Conservation (phyloP, 2,329 filamentous ascomycete genomes). For the Phialophora chinensis region DNA sequence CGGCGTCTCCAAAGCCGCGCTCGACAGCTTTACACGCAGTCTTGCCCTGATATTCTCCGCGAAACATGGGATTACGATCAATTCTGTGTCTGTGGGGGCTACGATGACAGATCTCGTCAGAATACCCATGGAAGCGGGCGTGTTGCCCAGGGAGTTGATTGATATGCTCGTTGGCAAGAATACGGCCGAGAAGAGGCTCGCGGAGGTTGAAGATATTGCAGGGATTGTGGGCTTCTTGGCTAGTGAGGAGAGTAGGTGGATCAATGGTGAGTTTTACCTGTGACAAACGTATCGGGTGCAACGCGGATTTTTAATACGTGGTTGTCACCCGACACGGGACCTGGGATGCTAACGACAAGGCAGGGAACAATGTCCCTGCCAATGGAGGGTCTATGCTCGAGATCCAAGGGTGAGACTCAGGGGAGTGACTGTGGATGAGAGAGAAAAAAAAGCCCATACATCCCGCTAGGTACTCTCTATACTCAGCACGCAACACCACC, state of each 20-base stretch:
- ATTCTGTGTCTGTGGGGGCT: slow-evolving; percentile 17
- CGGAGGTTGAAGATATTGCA: slow-evolving; percentile 18
- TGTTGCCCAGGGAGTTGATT: slow-evolving; percentile 4
- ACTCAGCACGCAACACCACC: slow-evolving; percentile 45
- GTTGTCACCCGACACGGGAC: not conserved
- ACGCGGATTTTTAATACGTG: not conserved
- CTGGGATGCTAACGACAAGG: not conserved
- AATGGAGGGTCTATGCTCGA: slow-evolving; percentile 23
- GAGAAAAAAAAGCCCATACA: not conserved
- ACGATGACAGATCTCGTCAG: slow-evolving; percentile 14
- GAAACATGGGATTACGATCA: slow-evolving; percentile 23
- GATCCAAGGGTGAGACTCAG: slow-evolving; percentile 10
- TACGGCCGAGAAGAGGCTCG: slow-evolving; percentile 15
- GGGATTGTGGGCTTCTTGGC: slow-evolving; percentile 19
- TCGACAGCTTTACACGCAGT: slow-evolving; percentile 19
- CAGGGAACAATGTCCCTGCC: slow-evolving; percentile 17
- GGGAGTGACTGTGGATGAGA: not conserved
- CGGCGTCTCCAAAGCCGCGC: slow-evolving; percentile 19
- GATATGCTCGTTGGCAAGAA: slow-evolving; percentile 1
- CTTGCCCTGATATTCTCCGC: slow-evolving; percentile 16
- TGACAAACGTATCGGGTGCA: no score
- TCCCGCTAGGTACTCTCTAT: not conserved
- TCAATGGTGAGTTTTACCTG: slow-evolving; percentile 14
- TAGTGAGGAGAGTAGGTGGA: slow-evolving; percentile 23
- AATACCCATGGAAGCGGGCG: slow-evolving; percentile 5